These are phyloP conservation scores for Vitis hybrid DNA, from an alignment of 177 flowering plant genomes.

Conservation along the genomic window DNA sequence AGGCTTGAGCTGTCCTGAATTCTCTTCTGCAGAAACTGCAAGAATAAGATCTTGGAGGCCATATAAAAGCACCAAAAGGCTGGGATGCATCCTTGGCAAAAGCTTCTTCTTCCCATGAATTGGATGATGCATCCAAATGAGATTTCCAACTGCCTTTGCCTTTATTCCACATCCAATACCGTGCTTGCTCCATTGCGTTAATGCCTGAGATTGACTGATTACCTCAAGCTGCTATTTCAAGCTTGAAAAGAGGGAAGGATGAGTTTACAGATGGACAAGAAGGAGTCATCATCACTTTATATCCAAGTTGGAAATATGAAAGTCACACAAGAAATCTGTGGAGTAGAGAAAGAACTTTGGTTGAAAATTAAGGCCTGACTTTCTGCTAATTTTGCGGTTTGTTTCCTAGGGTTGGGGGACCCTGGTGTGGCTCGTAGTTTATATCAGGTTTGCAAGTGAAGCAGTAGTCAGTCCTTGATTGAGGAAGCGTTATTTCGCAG, in stretches of 20 bases:
- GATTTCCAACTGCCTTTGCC: neutral
- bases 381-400: neutral
- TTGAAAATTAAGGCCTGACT: neutral
- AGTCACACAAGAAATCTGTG: neutral
- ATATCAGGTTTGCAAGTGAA: too few relatives aligned
- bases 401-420: neutral
- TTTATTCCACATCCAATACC: neutral
- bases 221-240: neutral
- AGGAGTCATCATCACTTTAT: neutral
- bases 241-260: neutral
- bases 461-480: too few relatives aligned
- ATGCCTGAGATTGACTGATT: neutral
- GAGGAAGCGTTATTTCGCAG: too few relatives aligned
- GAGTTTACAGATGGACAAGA: neutral
- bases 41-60: conserved; percentile 3
- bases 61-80: neutral
- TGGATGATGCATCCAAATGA: neutral
- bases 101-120: neutral
- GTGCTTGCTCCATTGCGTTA: neutral
- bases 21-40: conserved; percentile 7
- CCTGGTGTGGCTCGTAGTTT: neutral
- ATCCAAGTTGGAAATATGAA: neutral
- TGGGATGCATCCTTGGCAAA: neutral
- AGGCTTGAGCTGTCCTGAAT: conserved; percentile 5
- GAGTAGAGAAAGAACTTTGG: neutral